Percentiles rank a stretch among this genome's conserved stretches.
Conservation (phyloP, 208 protist genomes). For the Leishmania braziliensis region DNA sequence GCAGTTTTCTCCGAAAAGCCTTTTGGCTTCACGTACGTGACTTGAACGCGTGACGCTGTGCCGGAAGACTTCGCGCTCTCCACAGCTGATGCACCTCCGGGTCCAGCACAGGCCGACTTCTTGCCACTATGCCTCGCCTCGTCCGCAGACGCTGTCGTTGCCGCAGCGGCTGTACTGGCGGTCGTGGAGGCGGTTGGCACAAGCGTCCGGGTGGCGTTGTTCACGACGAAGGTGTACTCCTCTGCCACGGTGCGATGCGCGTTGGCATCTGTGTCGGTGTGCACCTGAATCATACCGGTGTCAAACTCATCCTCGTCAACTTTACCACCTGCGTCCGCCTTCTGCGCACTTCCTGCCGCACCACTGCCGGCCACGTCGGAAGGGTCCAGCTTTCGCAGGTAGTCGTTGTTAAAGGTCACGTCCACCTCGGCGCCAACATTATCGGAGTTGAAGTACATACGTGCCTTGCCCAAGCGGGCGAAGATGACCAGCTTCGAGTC, state of each 20-base stretch:
- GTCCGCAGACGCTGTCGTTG: background rate
- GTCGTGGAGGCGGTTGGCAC: background rate
- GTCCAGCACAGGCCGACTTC: background rate
- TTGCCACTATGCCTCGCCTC: constrained; percentile 1
- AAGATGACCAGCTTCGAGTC: constrained; percentile 61
- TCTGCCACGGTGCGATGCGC: constrained; percentile 4
- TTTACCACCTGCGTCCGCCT: background rate
- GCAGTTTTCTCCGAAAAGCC: background rate
- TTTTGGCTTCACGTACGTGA: constrained; percentile 16
- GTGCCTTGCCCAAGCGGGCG: constrained; percentile 39
- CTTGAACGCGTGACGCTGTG: constrained; percentile 23
- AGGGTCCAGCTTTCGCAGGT: constrained; percentile 26
- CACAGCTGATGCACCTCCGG: background rate
- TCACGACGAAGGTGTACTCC: constrained; percentile 30
- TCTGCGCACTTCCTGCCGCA: background rate
- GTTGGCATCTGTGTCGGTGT: constrained; percentile 29
- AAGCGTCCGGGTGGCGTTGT: constrained; percentile 28
- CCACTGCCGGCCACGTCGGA: background rate
- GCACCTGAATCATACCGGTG: constrained; percentile 30
- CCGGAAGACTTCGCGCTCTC: constrained; percentile 1
- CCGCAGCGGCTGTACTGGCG: background rate
- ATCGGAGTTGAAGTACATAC: constrained; percentile 31
- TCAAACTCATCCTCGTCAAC: constrained; percentile 25
- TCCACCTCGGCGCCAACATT: constrained; percentile 36
- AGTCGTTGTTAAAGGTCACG: constrained; percentile 37